Conservation (phyloP, 2,329 filamentous ascomycete genomes). For the Claviceps sp. region DNA sequence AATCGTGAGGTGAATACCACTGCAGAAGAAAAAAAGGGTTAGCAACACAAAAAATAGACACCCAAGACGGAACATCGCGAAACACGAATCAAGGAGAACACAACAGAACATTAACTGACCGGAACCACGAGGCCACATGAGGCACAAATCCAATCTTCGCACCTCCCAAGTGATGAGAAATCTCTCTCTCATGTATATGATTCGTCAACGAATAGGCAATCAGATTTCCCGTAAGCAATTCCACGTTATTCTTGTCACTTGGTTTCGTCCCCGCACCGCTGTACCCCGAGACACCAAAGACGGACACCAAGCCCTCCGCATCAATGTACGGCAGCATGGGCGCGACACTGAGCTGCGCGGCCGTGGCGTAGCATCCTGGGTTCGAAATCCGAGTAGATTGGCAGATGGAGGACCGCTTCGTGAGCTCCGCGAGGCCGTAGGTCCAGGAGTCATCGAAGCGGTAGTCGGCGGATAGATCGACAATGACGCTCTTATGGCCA, state of each 20-base stretch:
- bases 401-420: slow-evolving; percentile 62
- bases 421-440: slow-evolving; percentile 80
- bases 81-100: neutral
- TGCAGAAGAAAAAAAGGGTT: too few species aligned
- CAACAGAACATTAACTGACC: neutral
- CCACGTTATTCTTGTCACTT: slow-evolving; percentile 82
- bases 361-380: slow-evolving; percentile 92
- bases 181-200: slow-evolving; percentile 91
- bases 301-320: slow-evolving; percentile 55
- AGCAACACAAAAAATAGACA: neutral
- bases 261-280: slow-evolving; percentile 92
- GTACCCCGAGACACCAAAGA: slow-evolving; percentile 90
- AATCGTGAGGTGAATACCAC: slow-evolving; percentile 86
- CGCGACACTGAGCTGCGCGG: slow-evolving; percentile 76
- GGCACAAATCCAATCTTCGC: slow-evolving; percentile 69
- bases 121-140: slow-evolving; percentile 91
- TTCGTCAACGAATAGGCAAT: slow-evolving; percentile 70
- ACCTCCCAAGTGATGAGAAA: slow-evolving; percentile 61
- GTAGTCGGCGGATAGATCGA: slow-evolving; percentile 95
- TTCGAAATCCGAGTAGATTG: slow-evolving; percentile 75
- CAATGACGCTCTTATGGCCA: slow-evolving; percentile 55
- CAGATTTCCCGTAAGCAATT: slow-evolving; percentile 54
- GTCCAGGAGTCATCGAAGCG: slow-evolving; percentile 72
- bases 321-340: slow-evolving; percentile 48
- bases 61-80: neutral